Base-by-base conservation (phyloP, 495 filamentous ascomycete genomes). In the Echria macrotheca region DNA sequence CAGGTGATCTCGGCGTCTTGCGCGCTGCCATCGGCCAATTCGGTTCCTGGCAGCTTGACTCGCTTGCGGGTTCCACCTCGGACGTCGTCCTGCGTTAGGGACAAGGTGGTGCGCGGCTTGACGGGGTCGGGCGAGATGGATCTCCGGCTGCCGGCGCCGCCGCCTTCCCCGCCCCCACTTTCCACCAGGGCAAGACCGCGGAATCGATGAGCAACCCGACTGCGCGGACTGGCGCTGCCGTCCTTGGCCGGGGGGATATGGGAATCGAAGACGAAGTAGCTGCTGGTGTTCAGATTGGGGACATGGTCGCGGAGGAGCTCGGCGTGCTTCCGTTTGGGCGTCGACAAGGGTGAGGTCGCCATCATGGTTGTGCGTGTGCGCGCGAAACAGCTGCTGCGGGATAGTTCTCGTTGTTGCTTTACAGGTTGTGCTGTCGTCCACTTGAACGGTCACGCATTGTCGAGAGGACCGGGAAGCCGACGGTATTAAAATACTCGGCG, bases 181-280 rank as follows among this genome's bases (percentile, higher is more conserved):
- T 71, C 77, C 39, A 86, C 65, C 19, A 31, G 28, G 28, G 58
- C 76, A 25, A 88, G 68, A 38, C 80, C 74, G 52, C 78, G 76
- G 55, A 89, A 81, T 46, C 77, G 72, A 53, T 80, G 76, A 50
- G 79, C 82, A 44, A 87, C 82, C 26, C 67, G 76, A 11, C 79
- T 76, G 51, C 79, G 75, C 23, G 85, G 84, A 58, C 84, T 88
- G 24, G 59, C 62, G 53, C 59, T 67, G 33, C 66, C 68, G 25
- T 69, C 68, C 19, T 71, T 68, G 38, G 53, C 15, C n/a, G n/a
- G n/a, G 26, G 63, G 35, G 14, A 53, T 44, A 45, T 58, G 50
- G 22, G 60, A 35, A 44, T 67, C 62, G 37, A 74, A 73, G 1
- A 70, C 66, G 52, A 71, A 72, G 41, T 33, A 51, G 21, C 50